Base-by-base conservation (phyloP, 805 yeast genomes). In the Cyberlindnera maritima region DNA sequence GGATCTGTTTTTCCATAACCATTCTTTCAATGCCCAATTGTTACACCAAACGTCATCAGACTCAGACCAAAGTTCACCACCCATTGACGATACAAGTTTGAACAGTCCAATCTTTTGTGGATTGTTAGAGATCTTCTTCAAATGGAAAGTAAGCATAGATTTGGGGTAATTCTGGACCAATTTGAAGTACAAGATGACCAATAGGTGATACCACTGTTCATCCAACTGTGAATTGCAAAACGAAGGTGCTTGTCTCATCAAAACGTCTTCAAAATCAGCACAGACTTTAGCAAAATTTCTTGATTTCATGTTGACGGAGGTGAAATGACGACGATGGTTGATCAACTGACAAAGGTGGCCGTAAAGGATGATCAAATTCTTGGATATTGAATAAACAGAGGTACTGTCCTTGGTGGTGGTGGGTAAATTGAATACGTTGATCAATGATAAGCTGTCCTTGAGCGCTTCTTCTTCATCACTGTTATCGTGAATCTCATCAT, bases 231-330 rank as follows among this genome's bases (percentile, higher is more conserved):
- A 15, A 26, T 36, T 36, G 18, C 48, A 46, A 19, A 21, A 34
- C 26, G 42, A 65, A 29, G 57, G 43, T 1, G 46, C 43, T 29
- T 48, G 46, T 32, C 56, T 62, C 5, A 67, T 36, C 15, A 76
- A 50, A 15, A 62, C 55, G 49, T 75, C 79, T 48, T 74, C 76
- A 17, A 66, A 63, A 26, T 74, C 79, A 6, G 76, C 72, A 50
- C 77, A 73, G 2, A 75, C 65, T 39, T 64, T 61, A 17, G 79
- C 77, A 55, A 72, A 76, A 52, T 75, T 76, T 36, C 79, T 60
- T 1, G 79, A 76, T 28, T 61, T 40, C 63, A 41, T 65, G 64
- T n/a, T 63, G 57, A 25, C 60, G 54, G 9, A 51, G 42, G 53
- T 49, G 52, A 76, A 76, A 11, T 70, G 61, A 43, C 70, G 63